Evolutionary conservation across 2,329 filamentous ascomycete genomes (phyloP), one percentile per base, ranked within the genome.

Genomic region (Sporothrix phasma): DNA sequence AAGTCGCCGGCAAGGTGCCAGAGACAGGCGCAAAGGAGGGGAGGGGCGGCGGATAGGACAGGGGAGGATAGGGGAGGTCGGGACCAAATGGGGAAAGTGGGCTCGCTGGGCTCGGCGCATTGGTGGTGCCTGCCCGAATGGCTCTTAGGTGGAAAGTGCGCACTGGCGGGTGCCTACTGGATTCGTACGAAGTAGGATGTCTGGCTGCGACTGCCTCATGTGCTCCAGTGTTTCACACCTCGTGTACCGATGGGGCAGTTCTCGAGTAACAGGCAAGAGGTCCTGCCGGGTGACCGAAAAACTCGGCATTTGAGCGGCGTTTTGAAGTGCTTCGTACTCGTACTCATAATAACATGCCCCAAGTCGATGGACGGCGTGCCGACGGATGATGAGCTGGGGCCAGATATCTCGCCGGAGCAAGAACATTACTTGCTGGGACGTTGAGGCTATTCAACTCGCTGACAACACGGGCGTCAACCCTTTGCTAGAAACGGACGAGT

Each of bases 11-110:
- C 37, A 24, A 46, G 43, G 58, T 31, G 41, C 41, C 43, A 34
- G 41, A 61, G 26, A 37, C n/a, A 62, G 34, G 60, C 34, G 60
- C 60, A 53, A 53, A 62, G 60, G 60, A 62, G 47, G 46, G 58
- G 53, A 10, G 59, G 53, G 34, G 22, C 11, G 34, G 39, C n/a
- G 11, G 19, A 51, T 17, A 17, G 51, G 24, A 17, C 10, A 34
- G 17, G 26, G n/a, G n/a, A n/a, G n/a, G 34, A 37, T 34, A 39
- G 45, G 22, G 53, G 24, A 56, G 13, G 34, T 19, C 37, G 51
- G 26, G 26, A 17, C 15, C 54, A 11, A 31, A 56, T 46, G 58
- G 58, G 63, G 58, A 61, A 64, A 51, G 58, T 61, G 58, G 63
- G 63, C 47, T 64, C 45, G 31, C 24, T 45, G n/a, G 13, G 3